Conservation (phyloP, 2,329 filamentous ascomycete species). For the Neopestalotiopsis sp. region DNA sequence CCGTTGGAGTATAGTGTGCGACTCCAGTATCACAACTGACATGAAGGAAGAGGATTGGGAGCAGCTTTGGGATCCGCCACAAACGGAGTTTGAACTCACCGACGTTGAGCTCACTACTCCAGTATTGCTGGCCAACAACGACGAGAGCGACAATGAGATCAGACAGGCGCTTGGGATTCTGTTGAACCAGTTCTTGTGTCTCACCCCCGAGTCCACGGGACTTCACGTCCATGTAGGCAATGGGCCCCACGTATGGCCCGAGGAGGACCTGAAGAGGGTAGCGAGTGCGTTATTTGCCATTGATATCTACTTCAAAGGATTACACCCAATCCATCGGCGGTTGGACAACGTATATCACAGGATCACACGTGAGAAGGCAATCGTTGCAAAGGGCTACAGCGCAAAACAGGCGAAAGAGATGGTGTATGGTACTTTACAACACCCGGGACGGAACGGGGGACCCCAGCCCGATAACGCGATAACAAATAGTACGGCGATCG, state of each 20-base stretch:
- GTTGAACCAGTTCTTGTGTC: neutral
- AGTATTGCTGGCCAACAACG: neutral
- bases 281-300: neutral
- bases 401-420: neutral
- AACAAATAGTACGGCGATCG: no score
- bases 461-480: no score
- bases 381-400: neutral
- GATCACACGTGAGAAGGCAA: no score
- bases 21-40: neutral
- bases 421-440: no score
- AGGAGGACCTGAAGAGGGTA: neutral
- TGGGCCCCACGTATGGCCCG: neutral
- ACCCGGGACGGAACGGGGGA: no score
- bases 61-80: neutral
- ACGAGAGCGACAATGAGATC: neutral
- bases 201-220: neutral
- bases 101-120: slow-evolving; percentile 3
- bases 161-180: neutral
- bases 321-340: neutral
- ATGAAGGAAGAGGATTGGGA: neutral
- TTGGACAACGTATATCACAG: neutral
- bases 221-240: slow-evolving; percentile 1
- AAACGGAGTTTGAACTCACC: neutral
- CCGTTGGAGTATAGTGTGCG: neutral
- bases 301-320: neutral